Evolutionary conservation across 148 eudicot genomes (phyloP).

Genomic region (Fagopyrum homotropicum): DNA sequence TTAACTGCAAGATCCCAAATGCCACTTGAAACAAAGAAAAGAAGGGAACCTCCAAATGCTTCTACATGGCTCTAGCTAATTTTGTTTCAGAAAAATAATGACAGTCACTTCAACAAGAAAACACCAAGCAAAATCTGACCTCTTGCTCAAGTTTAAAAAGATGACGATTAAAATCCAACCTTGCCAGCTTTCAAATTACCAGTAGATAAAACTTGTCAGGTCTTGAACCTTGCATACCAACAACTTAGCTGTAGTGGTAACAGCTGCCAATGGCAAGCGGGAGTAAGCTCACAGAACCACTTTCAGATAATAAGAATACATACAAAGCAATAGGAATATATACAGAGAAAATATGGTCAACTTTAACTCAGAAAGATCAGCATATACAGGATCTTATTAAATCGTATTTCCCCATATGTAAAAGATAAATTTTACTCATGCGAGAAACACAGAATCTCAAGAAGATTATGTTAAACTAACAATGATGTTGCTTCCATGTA

Average conservation of each 20-base stretch:
- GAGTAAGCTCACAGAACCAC: neutral
- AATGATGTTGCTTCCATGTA: neutral
- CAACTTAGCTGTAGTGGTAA: constrained; percentile 55
- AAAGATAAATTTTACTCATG: neutral
- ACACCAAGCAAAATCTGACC: constrained; percentile 77
- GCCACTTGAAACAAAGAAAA: neutral
- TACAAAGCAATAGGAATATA: neutral
- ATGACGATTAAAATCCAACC: constrained; percentile 42
- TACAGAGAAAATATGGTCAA: neutral
- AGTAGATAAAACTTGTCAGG: constrained; percentile 58
- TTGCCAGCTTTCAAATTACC: constrained; percentile 65
- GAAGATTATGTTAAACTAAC: neutral
- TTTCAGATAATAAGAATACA: neutral
- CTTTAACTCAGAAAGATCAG: neutral
- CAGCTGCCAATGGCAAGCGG: constrained; percentile 48
- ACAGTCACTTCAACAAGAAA: constrained; percentile 43
- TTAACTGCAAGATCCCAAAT: neutral
- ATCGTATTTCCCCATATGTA: neutral
- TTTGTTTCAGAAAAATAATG: neutral
- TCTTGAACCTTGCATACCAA: constrained; percentile 66
- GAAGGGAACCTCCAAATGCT: neutral
- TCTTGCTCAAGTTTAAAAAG: constrained; percentile 23
- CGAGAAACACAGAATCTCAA: neutral
- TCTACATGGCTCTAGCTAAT: neutral
- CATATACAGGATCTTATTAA: neutral